phyloP scores from a whole-genome alignment of 768 basidiomycete genomes.

The Psilocybe cyanescens region DNA sequence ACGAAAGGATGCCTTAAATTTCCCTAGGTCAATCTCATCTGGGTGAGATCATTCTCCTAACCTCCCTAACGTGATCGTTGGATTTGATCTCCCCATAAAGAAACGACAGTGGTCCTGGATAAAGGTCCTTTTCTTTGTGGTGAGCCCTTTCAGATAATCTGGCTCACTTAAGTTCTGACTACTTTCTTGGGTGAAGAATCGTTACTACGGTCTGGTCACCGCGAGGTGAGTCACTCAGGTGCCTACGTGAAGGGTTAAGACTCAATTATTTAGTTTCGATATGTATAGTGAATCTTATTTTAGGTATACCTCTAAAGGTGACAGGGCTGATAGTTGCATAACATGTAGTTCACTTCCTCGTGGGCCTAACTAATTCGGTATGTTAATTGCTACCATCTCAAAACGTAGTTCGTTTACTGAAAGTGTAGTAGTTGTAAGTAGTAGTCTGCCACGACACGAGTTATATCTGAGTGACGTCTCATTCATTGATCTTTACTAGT shows the following conservation, averaged over 20 bases:
- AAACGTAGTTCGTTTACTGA: too few relatives aligned
- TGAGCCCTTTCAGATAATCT: too few relatives aligned
- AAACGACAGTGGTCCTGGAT: conserved; percentile 3
- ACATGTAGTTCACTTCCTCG: not conserved
- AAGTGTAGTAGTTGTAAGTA: too few relatives aligned
- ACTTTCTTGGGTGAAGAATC: not conserved
- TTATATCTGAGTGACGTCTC: not conserved
- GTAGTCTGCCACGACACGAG: too few relatives aligned
- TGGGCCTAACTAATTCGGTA: not conserved
- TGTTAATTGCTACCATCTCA: too few relatives aligned
- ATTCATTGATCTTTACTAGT: not conserved
- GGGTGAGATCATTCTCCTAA: not conserved
- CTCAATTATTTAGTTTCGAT: not conserved
- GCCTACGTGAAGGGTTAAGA: too few relatives aligned
- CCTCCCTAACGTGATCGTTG: too few relatives aligned
- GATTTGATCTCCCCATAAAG: not conserved
- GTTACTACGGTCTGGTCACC: not conserved
- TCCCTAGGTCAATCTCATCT: not conserved
- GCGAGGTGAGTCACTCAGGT: not conserved
- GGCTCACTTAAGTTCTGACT: not conserved
- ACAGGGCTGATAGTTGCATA: not conserved
- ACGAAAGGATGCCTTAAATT: not conserved
- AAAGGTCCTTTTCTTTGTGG: not conserved
- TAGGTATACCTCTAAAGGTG: not conserved
- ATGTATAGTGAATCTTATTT: not conserved